Conservation (phyloP, 306 rosid species). For the Castanea crenata region DNA sequence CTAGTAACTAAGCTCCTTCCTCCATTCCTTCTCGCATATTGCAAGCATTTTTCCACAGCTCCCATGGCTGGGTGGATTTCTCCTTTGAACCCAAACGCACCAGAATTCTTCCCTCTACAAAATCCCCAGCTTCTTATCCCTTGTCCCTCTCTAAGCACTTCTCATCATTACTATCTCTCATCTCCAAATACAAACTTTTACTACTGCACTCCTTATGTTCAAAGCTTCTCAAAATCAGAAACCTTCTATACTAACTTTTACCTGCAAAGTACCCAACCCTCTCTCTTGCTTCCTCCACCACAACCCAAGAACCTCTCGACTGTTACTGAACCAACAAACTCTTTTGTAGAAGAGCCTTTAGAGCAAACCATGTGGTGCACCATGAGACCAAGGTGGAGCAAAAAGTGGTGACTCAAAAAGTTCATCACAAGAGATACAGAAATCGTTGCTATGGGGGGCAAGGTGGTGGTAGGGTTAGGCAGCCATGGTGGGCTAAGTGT, state of each 20-base stretch:
- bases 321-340: background rate
- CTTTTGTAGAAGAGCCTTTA: background rate
- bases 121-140: background rate
- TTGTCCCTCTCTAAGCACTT: background rate
- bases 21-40: no score
- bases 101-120: background rate
- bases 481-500: background rate
- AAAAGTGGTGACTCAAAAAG: background rate
- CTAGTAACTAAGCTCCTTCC: no score
- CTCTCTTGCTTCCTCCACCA: background rate
- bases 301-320: background rate
- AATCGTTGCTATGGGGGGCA: background rate
- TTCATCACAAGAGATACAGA: background rate
- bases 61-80: background rate
- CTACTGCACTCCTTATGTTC: background rate
- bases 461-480: background rate
- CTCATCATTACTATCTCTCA: background rate
- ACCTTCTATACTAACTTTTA: background rate
- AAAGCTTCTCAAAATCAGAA: background rate
- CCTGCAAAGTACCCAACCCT: background rate
- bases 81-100: background rate
- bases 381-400: background rate
- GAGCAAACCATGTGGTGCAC: background rate
- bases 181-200: background rate
- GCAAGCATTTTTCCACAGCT: background rate